Base-by-base conservation (phyloP, 306 rosid genomes). In the Acacia acuminata region DNA sequence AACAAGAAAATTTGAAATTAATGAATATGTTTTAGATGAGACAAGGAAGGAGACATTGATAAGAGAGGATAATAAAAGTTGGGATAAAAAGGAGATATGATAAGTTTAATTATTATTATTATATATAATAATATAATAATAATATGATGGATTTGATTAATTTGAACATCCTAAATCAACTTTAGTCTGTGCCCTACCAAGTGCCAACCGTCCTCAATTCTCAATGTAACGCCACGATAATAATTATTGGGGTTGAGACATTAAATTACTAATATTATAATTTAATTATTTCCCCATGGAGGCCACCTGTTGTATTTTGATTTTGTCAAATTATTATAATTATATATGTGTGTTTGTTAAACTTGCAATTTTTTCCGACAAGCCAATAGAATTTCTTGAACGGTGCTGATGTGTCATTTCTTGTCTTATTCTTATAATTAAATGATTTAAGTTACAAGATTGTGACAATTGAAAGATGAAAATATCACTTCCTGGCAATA, bases 1-100 rank as follows among this genome's bases (percentile, higher is more conserved):
- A 8, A 68, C 30, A 19, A 30, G 10, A 9, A 38, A 43, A 19
- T 19, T 68, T 68, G 12, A 68, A 10, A 8, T 22, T 36, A 10
- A 70, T 12, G 14, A 12, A 20, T 20, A 43, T 10, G 56, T 36
- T 48, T 60, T 78, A 63, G 53, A 77, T 68, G 82, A 69, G 89
- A 90, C 90, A 89, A 81, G 83, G 81, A 78, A 82, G 84, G 85
- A 82, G 87, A 88, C 91, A 86, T 63, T 79, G 84, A 87, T 75
- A 89, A 78, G 84, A 89, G 93, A 75, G 88, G 81, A 85, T 22
- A 25, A 86, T 44, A 82, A 88, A 83, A 89, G 88, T 83, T 83
- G 73, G 89, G 91, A 85, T 83, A 63, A 27, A 27, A 25, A 76
- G 88, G 91, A 87, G 83, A 90, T 88, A 90, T 71, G 90, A 92